Evolutionary conservation across 495 filamentous ascomycete species (phyloP), one percentile per base, ranked within the genome.

Genomic region (Tetracladium setigerum): DNA sequence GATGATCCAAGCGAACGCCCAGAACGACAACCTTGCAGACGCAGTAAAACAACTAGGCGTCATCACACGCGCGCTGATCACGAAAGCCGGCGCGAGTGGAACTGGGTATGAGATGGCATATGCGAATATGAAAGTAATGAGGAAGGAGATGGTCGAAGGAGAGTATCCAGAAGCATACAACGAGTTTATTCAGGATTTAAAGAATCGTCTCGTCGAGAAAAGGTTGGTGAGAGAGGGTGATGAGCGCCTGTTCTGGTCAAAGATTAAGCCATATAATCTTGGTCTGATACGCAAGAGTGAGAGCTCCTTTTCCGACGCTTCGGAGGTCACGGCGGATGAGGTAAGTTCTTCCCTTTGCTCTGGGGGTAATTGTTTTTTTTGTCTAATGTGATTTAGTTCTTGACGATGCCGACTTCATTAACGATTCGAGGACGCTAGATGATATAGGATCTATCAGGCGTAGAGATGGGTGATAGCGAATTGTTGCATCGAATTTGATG

Each of bases 151-250:
- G 51, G 71, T 82, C 0, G 79, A 81, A 3, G 73, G 84, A 37
- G 94, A 96, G 57, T 77, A 84, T 63, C 86, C 89, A 1, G 72
- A 52, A 1, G 51, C 84, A 27, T 99, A 86, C 60, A 96, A 97
- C 65, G 74, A 79, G 3, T 79, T 90, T 46, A 24, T 96, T 35
- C 69, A 56, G 22, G 68, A 72, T 16, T 61, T 99, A 39, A 97
- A 95, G 68, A 66, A 69, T 46, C 82, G 82, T 38, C 54, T 97
- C 2, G 55, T 89, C 24, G 81, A 12, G 76, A 88, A 56, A 62
- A 96, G n/a, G 80, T 79, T 44, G 90, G 89, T 0, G 83, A 95
- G 58, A 76, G 91, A 32, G 79, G 92, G 89, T 0, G 82, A 95
- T 59, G 74, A 90, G 30, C 74, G 70, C 50, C 89, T 92, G 59